Evolutionary conservation across 108 stramenopile species (phyloP), one percentile per base, ranked within the genome.

Genomic region (Skeletonema potamos): DNA sequence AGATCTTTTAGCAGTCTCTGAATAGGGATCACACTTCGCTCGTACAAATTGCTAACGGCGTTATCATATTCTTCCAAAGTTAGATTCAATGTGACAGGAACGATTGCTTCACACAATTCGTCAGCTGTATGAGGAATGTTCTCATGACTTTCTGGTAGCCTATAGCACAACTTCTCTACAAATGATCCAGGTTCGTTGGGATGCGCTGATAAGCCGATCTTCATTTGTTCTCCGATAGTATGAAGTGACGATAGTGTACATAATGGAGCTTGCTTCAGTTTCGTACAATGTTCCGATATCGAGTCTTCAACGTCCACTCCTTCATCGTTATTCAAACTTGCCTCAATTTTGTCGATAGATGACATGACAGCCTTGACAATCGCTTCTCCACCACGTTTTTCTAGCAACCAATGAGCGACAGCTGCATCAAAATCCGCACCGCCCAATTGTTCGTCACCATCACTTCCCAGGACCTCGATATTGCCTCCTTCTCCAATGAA

Each of bases 351-450:
- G 9, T 41, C 33, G 7, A 82, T 44, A 33, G 76, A 82, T 10
- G 74, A 17, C 26, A 71, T 66, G 9, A 81, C 75, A 11, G 15
- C 27, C 8, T 67, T 28, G 8, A 76, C 80, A 63, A 58, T 26
- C 27, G 33, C 61, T 5, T 43, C 59, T 6, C 83, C 83, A 1
- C 60, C 76, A 55, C 20, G 17, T 26, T 65, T 20, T 33, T 66
- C 60, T 64, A 84, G 36, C 27, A 91, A 64, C 61, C 80, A 68
- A 62, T 86, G 73, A 3, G 96, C 94, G 9, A 98, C 86, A 46
- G 94, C 92, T 43, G 83, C 85, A 82, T 96, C 96, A 75, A 96
- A 96, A 70, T 96, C 93, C 8, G 90, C 88, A 20, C 92, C 97
- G 11, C 96, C 96, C 54, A 97, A 70, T 46, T 84, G 78, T 65